These are phyloP conservation scores for Penicillium turbatum DNA, from an alignment of 495 filamentous ascomycete genomes.

Conservation along the genomic window DNA sequence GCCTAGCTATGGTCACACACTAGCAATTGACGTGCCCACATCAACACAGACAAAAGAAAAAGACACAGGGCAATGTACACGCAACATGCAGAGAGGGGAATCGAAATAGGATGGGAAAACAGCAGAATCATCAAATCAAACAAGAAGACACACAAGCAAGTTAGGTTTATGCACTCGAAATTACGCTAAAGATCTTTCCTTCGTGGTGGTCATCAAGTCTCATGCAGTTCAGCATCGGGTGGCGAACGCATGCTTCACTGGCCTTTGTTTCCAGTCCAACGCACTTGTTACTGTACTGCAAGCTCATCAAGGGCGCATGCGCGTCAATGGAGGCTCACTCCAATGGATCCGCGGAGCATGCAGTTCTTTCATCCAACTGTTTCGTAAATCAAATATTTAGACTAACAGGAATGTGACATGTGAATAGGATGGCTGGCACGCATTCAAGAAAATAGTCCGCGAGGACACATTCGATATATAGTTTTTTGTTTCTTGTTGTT, in stretches of 20 bases:
- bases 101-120: conserved; percentile 22
- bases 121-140: conserved; percentile 14
- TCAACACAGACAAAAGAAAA: conserved; percentile 7
- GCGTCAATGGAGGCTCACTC: conserved; percentile 1
- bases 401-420: conserved; percentile 2
- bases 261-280: not conserved
- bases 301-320: conserved; percentile 1
- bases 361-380: conserved; percentile 34
- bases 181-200: conserved; percentile 20
- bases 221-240: not conserved
- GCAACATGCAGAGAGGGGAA: conserved; percentile 29
- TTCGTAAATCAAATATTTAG: conserved; percentile 26
- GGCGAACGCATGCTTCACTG: conserved; percentile 1
- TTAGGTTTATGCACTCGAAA: conserved; percentile 19
- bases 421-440: not conserved
- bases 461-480: conserved; percentile 26
- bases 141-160: conserved; percentile 4
- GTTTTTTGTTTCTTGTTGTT: conserved; percentile 18
- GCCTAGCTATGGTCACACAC: conserved; percentile 15
- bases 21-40: conserved; percentile 9
- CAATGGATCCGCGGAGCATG: conserved; percentile 37
- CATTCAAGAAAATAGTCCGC: conserved; percentile 18
- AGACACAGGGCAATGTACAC: conserved; percentile 24
- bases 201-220: conserved; percentile 19
- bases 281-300: conserved; percentile 19